A percentile compares a stretch with the other conserved stretches of the same genome.
Conservation (phyloP, 495 filamentous ascomycete genomes). For the Tuber microsphaerosporum region DNA sequence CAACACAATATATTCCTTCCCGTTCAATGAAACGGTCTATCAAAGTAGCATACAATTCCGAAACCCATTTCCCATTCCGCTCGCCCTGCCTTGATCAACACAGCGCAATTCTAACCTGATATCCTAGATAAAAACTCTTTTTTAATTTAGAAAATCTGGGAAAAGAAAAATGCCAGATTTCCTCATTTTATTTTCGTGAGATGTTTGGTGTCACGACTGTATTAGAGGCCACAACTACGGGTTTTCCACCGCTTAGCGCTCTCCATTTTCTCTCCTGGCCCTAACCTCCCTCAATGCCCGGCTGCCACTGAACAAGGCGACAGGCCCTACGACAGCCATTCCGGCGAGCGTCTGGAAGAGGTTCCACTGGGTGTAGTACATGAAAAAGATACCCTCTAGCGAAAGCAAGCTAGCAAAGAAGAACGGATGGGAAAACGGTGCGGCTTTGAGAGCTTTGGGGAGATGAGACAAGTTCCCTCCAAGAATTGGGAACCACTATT, state of each 20-base stretch:
- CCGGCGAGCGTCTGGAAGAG: slow-evolving; percentile 83
- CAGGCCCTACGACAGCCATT: slow-evolving; percentile 56
- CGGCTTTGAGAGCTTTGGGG: slow-evolving; percentile 59
- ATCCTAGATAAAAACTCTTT: neutral
- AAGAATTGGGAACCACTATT: slow-evolving; percentile 47
- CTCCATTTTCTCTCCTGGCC: slow-evolving; percentile 69
- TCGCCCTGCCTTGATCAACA: neutral
- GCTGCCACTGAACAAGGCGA: slow-evolving; percentile 80
- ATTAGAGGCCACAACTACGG: neutral
- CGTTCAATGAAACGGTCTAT: neutral
- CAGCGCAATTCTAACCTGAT: slow-evolving; percentile 1
- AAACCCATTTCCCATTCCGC: slow-evolving; percentile 7
- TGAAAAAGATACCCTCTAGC: slow-evolving; percentile 85
- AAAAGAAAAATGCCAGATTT: slow-evolving; percentile 10
- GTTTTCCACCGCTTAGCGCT: slow-evolving; percentile 50
- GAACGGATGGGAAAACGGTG: slow-evolving; percentile 67
- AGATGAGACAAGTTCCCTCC: slow-evolving; percentile 82
- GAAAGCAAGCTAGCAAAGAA: slow-evolving; percentile 78
- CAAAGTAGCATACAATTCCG: neutral
- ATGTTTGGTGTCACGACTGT: neutral
- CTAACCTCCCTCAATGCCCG: slow-evolving; percentile 91
- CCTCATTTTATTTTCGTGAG: neutral
- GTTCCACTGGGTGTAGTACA: slow-evolving; percentile 92
- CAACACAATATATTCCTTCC: neutral
- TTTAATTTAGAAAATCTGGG: slow-evolving; percentile 7